These are phyloP conservation scores for Byssochlamys sp. DNA, from an alignment of 2,329 filamentous ascomycete genomes.

Conservation along the genomic window DNA sequence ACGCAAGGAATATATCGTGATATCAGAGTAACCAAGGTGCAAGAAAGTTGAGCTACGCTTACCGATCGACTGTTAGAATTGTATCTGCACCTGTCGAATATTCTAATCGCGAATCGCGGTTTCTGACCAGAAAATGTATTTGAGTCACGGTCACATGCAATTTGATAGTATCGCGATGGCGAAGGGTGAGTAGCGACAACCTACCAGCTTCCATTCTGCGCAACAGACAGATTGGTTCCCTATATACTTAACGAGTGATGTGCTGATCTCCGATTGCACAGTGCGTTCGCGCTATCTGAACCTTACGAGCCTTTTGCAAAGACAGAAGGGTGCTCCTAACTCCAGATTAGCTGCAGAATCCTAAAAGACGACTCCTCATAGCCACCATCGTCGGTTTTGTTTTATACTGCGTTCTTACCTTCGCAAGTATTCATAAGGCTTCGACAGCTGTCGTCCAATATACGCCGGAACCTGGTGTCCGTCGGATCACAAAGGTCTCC, in stretches of 20 bases:
- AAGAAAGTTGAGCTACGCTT: neutral
- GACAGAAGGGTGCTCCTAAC: neutral
- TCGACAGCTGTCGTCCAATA: neutral
- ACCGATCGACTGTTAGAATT: neutral
- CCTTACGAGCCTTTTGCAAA: neutral
- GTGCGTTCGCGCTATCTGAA: neutral
- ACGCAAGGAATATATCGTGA: neutral
- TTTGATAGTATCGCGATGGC: neutral
- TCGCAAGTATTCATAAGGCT: neutral
- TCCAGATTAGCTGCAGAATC: neutral
- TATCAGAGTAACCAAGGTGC: neutral
- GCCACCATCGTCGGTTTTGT: neutral
- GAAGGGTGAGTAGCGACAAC: neutral
- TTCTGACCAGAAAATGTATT: neutral
- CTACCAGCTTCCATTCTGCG: neutral
- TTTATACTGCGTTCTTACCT: neutral
- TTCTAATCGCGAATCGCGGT: too few relatives aligned
- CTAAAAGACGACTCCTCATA: neutral
- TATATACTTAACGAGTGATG: neutral
- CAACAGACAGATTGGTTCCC: neutral
- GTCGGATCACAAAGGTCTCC: slow-evolving; percentile 21
- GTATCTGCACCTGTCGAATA: too few relatives aligned
- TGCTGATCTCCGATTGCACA: neutral
- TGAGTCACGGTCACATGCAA: neutral
- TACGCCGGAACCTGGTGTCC: neutral